Conservation (phyloP, 2,329 filamentous ascomycete species). For the Scleromitrula shiraiana region DNA sequence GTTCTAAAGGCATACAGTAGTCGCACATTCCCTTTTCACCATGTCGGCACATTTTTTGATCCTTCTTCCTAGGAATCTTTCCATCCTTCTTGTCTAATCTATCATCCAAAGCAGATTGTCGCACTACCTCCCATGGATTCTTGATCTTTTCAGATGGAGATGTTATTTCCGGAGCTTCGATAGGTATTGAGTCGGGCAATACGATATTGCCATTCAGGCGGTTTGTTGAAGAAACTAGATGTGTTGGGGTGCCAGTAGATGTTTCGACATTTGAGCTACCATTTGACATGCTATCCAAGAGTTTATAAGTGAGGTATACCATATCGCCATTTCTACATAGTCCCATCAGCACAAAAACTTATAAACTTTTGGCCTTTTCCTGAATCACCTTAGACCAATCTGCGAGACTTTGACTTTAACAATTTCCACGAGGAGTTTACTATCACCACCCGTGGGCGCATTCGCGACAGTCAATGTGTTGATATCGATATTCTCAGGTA, state of each 20-base stretch:
- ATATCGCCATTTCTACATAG: constrained; percentile 72
- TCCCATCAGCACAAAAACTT: background rate
- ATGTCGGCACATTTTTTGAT: constrained; percentile 86
- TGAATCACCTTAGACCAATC: constrained; percentile 49
- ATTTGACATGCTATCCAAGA: constrained; percentile 41
- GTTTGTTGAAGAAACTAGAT: constrained; percentile 42
- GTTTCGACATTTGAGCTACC: constrained; percentile 33
- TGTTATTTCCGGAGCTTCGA: constrained; percentile 46
- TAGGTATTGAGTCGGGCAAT: constrained; percentile 57
- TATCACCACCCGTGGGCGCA: constrained; percentile 48
- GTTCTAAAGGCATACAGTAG: constrained; percentile 95
- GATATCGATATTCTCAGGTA: constrained; percentile 55
- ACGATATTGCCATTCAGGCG: constrained; percentile 74
- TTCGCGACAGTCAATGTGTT: constrained; percentile 55
- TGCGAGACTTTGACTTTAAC: constrained; percentile 46
- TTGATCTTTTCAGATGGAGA: constrained; percentile 57
- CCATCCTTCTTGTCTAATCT: constrained; percentile 79
- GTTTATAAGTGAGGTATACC: constrained; percentile 76
- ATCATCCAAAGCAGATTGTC: constrained; percentile 83
- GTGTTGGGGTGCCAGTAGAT: constrained; percentile 23
- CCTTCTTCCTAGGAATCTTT: constrained; percentile 70
- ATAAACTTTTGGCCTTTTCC: background rate
- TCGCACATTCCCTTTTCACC: constrained; percentile 98
- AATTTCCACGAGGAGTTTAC: constrained; percentile 51
- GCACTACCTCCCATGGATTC: constrained; percentile 89